phyloP scores from a whole-genome alignment of 2,329 filamentous ascomycete genomes.

The Fusarium buharicum region DNA sequence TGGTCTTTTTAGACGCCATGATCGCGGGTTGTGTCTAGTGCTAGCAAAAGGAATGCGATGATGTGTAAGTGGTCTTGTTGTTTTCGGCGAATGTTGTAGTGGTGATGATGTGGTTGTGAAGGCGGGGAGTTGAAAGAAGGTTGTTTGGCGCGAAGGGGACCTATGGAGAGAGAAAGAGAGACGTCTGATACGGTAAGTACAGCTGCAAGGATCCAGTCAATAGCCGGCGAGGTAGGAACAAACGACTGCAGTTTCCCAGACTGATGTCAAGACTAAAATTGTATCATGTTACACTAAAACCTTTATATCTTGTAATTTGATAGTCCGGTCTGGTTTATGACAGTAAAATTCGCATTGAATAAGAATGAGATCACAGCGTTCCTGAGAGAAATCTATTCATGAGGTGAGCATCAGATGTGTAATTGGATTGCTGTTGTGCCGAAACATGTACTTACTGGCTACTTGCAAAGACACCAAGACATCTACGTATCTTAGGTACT shows the following conservation, averaged over 20 bases:
- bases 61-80: neutral
- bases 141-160: constrained; percentile 35
- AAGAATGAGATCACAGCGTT: constrained; percentile 20
- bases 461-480: constrained; percentile 28
- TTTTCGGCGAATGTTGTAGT: constrained; percentile 4
- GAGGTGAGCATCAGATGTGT: constrained; percentile 2
- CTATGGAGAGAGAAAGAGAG: constrained; percentile 3
- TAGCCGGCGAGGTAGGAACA: constrained; percentile 17
- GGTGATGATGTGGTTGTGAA: constrained; percentile 21
- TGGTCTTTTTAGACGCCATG: constrained; percentile 71
- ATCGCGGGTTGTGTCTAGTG: constrained; percentile 30
- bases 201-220: constrained; percentile 39
- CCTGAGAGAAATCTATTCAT: neutral
- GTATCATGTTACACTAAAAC: neutral
- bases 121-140: constrained; percentile 34
- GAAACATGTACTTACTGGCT: constrained; percentile 24
- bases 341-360: neutral
- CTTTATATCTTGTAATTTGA: no score
- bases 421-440: constrained; percentile 10
- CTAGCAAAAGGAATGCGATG: neutral
- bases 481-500: constrained; percentile 30
- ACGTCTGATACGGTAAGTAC: constrained; percentile 19
- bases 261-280: constrained; percentile 4
- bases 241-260: constrained; percentile 14
- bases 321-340: neutral